Percentiles rank a stretch among this genome's conserved stretches.
Conservation (phyloP, 2,329 filamentous ascomycete species). For the Thelonectria rubi region DNA sequence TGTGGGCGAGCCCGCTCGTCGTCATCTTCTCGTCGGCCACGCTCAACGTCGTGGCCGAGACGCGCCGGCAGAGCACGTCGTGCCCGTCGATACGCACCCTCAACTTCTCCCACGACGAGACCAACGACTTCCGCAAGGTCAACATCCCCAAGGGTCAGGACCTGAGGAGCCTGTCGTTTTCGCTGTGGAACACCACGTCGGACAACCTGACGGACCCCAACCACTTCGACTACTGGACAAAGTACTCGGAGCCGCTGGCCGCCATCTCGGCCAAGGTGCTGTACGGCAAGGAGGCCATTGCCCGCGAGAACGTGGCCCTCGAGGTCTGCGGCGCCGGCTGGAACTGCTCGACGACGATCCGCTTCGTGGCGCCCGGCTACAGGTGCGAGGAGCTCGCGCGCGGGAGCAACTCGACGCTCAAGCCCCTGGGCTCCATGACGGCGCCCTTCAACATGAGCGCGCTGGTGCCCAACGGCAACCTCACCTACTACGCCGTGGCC, state of each 20-base stretch:
- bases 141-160: constrained; percentile 8
- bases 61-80: constrained; percentile 5
- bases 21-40: constrained; percentile 36
- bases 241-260: constrained; percentile 1
- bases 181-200: constrained; percentile 28
- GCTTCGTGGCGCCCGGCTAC: constrained; percentile 36
- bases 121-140: constrained; percentile 14
- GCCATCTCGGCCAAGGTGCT: constrained; percentile 31
- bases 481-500: constrained; percentile 27
- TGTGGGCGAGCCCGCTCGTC: constrained; percentile 34
- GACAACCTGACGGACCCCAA: not conserved
- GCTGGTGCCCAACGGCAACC: constrained; percentile 26
- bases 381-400: constrained; percentile 32
- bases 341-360: constrained; percentile 35
- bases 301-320: constrained; percentile 13
- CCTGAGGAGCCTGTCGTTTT: constrained; percentile 28
- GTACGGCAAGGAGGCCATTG: constrained; percentile 22
- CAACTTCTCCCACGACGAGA: constrained; percentile 35
- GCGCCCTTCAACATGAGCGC: constrained; percentile 31
- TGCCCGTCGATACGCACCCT: constrained; percentile 34
- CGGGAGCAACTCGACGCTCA: constrained; percentile 10
- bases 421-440: constrained; percentile 7
- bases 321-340: constrained; percentile 32
- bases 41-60: constrained; percentile 17
- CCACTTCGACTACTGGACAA: constrained; percentile 33